phyloP scores from a whole-genome alignment of 768 basidiomycete genomes.

The Leccinum uliginosum region DNA sequence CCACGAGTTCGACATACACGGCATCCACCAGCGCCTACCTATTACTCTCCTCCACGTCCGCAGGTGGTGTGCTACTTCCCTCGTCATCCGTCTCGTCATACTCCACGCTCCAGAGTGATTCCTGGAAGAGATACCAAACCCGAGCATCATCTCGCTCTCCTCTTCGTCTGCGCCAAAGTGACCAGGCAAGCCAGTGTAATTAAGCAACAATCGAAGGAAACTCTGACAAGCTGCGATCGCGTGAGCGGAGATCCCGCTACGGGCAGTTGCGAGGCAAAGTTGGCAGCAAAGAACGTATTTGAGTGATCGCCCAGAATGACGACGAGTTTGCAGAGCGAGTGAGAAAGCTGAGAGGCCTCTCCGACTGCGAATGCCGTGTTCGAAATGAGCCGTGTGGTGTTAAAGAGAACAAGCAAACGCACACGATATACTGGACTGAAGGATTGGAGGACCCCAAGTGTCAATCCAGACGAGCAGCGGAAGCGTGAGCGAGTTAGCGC shows the following conservation, averaged over 20 bases:
- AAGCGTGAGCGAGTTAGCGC: constrained; percentile 70
- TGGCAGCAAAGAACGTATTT: constrained; percentile 65
- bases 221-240: constrained; percentile 57
- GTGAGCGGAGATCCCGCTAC: constrained; percentile 36
- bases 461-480: constrained; percentile 82
- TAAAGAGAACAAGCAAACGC: constrained; percentile 14
- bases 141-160: constrained; percentile 80
- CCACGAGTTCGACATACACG: constrained; percentile 76
- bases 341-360: constrained; percentile 51
- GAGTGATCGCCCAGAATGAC: constrained; percentile 86
- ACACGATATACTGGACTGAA: constrained; percentile 36
- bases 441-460: constrained; percentile 45
- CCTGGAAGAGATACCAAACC: constrained; percentile 89
- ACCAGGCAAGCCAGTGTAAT: constrained; percentile 71
- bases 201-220: constrained; percentile 68
- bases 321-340: constrained; percentile 76
- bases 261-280: constrained; percentile 49
- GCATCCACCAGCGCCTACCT: constrained; percentile 58
- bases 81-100: constrained; percentile 39
- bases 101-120: constrained; percentile 72
- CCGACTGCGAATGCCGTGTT: constrained; percentile 10
- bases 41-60: constrained; percentile 30
- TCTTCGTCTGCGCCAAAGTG: constrained; percentile 82
- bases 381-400: not conserved
- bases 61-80: constrained; percentile 16